Conservation (phyloP, 805 yeast genomes). For the Candida mattraensis region DNA sequence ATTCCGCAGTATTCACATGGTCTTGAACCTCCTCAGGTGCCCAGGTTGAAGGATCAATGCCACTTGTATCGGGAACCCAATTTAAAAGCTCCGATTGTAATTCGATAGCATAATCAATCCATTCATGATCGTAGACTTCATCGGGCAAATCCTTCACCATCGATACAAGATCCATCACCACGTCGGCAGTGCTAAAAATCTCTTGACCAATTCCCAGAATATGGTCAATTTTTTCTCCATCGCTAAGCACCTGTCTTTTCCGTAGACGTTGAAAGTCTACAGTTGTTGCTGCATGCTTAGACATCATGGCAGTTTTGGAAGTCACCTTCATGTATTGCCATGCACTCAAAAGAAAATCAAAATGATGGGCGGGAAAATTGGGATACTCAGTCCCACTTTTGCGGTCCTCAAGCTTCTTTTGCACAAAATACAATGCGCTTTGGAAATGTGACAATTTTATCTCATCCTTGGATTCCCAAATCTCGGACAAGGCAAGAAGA, state of each 20-base stretch:
- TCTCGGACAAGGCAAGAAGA: slow-evolving; percentile 17
- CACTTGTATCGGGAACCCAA: slow-evolving; percentile 6
- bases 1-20: slow-evolving; percentile 14
- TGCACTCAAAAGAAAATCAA: slow-evolving; percentile 19
- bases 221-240: slow-evolving; percentile 23
- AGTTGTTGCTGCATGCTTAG: slow-evolving; percentile 2
- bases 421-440: slow-evolving; percentile 18
- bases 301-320: slow-evolving; percentile 10
- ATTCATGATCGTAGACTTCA: slow-evolving; percentile 3
- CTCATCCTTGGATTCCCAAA: slow-evolving; percentile 13
- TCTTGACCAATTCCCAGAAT: slow-evolving; percentile 20
- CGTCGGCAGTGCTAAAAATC: slow-evolving; percentile 14
- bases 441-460: slow-evolving; percentile 15
- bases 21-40: slow-evolving; percentile 9
- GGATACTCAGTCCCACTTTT: slow-evolving; percentile 1
- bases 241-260: slow-evolving; percentile 11
- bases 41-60: not conserved
- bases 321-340: slow-evolving; percentile 25
- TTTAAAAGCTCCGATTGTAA: slow-evolving; percentile 9
- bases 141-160: slow-evolving; percentile 11
- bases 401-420: slow-evolving; percentile 9
- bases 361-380: slow-evolving; percentile 5
- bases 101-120: slow-evolving; percentile 6
- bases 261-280: slow-evolving; percentile 3
- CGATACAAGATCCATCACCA: slow-evolving; percentile 15